Conservation (phyloP, 768 basidiomycete species). For the Infundibulicybe gibba region DNA sequence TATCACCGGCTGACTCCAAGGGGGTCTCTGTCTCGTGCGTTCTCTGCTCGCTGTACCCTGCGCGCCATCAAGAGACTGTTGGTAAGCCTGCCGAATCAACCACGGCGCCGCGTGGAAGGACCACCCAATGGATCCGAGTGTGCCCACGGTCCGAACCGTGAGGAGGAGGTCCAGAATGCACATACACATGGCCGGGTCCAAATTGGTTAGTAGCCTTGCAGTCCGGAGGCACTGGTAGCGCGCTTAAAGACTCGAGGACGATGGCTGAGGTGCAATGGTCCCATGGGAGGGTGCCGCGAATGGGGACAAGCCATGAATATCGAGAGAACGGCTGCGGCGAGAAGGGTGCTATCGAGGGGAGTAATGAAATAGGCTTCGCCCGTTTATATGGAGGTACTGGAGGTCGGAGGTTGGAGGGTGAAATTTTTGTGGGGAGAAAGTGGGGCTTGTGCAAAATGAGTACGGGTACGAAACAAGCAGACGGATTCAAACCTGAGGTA, state of each 20-base stretch:
- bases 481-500: constrained; percentile 42
- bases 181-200: constrained; percentile 44
- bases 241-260: constrained; percentile 26
- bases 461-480: constrained; percentile 9
- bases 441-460: constrained; percentile 26
- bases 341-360: constrained; percentile 26
- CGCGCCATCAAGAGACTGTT: neutral
- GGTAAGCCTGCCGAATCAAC: constrained; percentile 8
- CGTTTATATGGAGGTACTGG: constrained; percentile 28
- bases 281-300: constrained; percentile 53
- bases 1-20: neutral
- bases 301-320: constrained; percentile 54
- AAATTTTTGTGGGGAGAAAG: constrained; percentile 16
- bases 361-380: constrained; percentile 29
- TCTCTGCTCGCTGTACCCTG: constrained; percentile 1
- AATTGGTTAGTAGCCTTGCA: constrained; percentile 14
- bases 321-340: constrained; percentile 30
- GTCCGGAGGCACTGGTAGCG: constrained; percentile 15
- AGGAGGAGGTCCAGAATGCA: constrained; percentile 51
- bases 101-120: constrained; percentile 37
- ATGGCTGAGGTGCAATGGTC: constrained; percentile 36
- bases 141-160: constrained; percentile 28
- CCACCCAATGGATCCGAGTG: constrained; percentile 44
- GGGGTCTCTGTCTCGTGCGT: neutral
- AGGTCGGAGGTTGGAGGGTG: constrained; percentile 16